Conservation (phyloP, 2,329 filamentous ascomycete species). For the Phialemonium atrogriseum region DNA sequence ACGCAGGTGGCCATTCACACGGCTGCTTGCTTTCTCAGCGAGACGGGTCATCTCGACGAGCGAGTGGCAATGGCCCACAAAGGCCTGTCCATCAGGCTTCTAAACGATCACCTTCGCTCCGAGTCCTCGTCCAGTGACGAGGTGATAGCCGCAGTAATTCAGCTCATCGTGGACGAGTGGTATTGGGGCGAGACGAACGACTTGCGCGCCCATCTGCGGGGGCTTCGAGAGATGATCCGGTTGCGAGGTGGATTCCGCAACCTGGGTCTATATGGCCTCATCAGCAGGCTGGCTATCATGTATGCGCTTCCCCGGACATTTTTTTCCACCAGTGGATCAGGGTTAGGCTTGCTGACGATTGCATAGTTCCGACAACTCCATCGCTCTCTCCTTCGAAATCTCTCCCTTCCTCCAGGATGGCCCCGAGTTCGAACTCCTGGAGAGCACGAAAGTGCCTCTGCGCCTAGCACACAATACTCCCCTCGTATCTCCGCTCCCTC, state of each 20-base stretch:
- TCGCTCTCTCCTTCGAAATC: slow-evolving; percentile 39
- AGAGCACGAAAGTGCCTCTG: slow-evolving; percentile 28
- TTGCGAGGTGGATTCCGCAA: slow-evolving; percentile 36
- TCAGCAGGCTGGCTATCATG: slow-evolving; percentile 41
- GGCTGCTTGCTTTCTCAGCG: slow-evolving; percentile 41
- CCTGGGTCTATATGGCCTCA: slow-evolving; percentile 36
- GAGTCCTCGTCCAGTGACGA: slow-evolving; percentile 31
- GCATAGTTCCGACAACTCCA: slow-evolving; percentile 35
- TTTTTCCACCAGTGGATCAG: neutral
- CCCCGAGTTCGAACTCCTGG: slow-evolving; percentile 31
- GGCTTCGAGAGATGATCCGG: slow-evolving; percentile 38
- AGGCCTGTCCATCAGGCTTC: slow-evolving; percentile 31
- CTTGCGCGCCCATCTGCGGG: slow-evolving; percentile 35
- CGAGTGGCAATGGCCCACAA: slow-evolving; percentile 33
- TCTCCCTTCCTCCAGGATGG: slow-evolving; percentile 31
- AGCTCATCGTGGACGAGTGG: slow-evolving; percentile 44
- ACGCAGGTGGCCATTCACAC: slow-evolving; percentile 41
- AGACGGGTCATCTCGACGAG: slow-evolving; percentile 37
- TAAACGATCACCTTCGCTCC: slow-evolving; percentile 37
- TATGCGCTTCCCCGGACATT: slow-evolving; percentile 19
- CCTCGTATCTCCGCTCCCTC: slow-evolving; percentile 30
- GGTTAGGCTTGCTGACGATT: slow-evolving; percentile 1
- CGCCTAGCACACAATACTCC: slow-evolving; percentile 39
- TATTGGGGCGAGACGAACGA: slow-evolving; percentile 41
- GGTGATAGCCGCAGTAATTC: slow-evolving; percentile 37